Base-by-base conservation (phyloP, 2,329 filamentous ascomycete species). In the Pestalotiopsis sp. region DNA sequence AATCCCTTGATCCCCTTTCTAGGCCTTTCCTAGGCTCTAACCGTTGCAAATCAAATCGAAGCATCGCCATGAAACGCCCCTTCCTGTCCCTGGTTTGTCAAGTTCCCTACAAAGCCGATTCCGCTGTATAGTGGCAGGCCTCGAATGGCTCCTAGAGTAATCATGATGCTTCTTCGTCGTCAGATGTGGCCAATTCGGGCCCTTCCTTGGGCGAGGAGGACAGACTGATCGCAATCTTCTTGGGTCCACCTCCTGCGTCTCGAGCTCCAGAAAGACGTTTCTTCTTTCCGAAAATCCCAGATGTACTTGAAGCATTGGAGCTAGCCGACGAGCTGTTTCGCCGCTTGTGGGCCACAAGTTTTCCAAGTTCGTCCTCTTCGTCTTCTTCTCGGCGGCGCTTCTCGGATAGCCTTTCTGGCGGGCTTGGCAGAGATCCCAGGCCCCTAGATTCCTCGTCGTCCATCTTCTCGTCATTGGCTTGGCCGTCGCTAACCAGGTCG, bases 341-440 rank as follows among this genome's bases (percentile, higher is more conserved):
- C 56, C 89, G 85, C 76, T 91, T 91, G 75, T 84, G 84, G 63
- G 87, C 83, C 72, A 93, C 90, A 74, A 98, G 86, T 80, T 96
- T 97, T 67, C 91, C 90, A n/a, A 98, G 83, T 76, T 95, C 93
- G 72, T 98, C 95, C 68, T 97, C 95, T 60, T 98, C 95, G 70
- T 97, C 94, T 68, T 98, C 95, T 77, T 97, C 95, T 74, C 96
- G 89, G 62, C 95, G 89, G 62, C 95, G 91, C 81, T 98, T 98
- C 79, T 97, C 93, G 0, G 94, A 92, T 20, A 97, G 81, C 66
- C 93, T 88, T 79, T 97, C 94, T 0, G 91, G 92, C 4, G 59
- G 59, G 17, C 59, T 62, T 3, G 92, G 91, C 0, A 91, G 89
- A 23, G 85, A 86, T 6, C 78, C 76, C 27, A 80, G 73, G 36